phyloP scores from a whole-genome alignment of 805 yeast species.

The Candida sanyiensis region DNA sequence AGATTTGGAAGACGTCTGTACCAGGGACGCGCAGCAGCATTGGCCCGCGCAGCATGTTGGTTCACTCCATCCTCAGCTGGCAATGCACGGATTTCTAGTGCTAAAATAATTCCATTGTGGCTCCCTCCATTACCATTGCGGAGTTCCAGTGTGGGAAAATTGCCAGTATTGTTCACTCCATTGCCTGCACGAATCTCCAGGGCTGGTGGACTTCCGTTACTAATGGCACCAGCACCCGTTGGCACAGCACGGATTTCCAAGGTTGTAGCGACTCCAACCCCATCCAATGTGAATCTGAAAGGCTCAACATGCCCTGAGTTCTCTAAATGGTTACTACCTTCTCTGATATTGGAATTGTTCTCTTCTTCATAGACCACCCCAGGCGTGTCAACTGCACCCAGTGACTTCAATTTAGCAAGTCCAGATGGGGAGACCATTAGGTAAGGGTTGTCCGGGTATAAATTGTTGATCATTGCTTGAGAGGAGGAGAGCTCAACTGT shows the following conservation, averaged over 20 bases:
- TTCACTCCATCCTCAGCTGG: neutral
- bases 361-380: constrained; percentile 7
- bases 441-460: constrained; percentile 22
- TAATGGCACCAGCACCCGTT: no score
- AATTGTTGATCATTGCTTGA: constrained; percentile 23
- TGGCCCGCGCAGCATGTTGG: neutral
- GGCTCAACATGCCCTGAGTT: no score
- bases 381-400: constrained; percentile 20
- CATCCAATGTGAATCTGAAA: no score
- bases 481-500: constrained; percentile 21
- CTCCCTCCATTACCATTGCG: no score
- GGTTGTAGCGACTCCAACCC: no score
- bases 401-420: constrained; percentile 16
- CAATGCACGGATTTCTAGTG: neutral
- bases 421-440: constrained; percentile 27
- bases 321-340: neutral
- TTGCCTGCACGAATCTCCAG: no score
- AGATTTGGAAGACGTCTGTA: neutral
- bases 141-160: no score
- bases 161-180: no score
- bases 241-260: no score
- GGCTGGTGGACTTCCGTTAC: no score
- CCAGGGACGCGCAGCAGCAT: neutral
- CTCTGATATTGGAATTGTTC: neutral
- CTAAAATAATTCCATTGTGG: neutral